Evolutionary conservation across 306 rosid genomes (phyloP).

Genomic region (Trichosanthes truncata): DNA sequence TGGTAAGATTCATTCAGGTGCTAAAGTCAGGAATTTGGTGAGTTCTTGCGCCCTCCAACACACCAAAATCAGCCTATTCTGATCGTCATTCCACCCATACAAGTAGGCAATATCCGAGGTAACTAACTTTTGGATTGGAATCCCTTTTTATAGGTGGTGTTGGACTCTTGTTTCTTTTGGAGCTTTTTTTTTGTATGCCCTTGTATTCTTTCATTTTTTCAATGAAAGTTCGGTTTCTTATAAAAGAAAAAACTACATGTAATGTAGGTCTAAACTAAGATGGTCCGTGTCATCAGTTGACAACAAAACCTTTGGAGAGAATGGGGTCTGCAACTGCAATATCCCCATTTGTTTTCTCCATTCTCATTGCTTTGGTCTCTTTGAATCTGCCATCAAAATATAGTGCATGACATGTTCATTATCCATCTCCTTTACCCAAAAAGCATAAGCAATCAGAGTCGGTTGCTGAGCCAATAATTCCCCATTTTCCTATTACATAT

Average conservation of each 20-base stretch:
- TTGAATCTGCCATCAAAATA: slow-evolving; percentile 1
- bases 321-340: not conserved
- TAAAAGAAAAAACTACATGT: no score
- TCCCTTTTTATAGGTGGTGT: no score
- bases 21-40: not conserved
- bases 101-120: not conserved
- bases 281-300: no score
- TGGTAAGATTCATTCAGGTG: not conserved
- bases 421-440: not conserved
- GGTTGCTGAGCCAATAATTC: no score
- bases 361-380: not conserved
- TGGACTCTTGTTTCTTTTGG: no score
- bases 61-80: not conserved
- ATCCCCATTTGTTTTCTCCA: not conserved
- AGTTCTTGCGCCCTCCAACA: not conserved
- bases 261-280: no score
- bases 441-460: not conserved
- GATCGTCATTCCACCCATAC: not conserved
- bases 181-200: no score
- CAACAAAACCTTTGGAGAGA: not conserved
- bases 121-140: not conserved
- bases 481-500: not conserved
- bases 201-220: no score
- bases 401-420: not conserved
- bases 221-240: no score